phyloP scores from a whole-genome alignment of 2,329 filamentous ascomycete genomes.

The Arthrobotrys iridis region DNA sequence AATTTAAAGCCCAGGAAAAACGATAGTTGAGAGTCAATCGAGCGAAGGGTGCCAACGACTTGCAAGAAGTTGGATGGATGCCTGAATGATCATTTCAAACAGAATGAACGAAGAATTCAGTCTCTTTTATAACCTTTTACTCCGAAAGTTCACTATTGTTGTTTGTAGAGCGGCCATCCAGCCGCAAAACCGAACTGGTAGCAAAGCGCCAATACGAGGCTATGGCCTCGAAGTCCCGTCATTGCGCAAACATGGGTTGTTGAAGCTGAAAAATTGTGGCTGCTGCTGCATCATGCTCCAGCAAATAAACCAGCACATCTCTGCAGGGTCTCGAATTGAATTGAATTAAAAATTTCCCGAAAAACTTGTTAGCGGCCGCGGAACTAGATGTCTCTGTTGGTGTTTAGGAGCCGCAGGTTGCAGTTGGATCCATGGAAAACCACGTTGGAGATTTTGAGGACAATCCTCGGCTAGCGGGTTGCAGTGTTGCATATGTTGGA shows the following conservation, averaged over 20 bases:
- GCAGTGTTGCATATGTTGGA: slow-evolving; percentile 2
- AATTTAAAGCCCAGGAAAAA: not conserved
- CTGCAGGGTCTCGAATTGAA: not conserved
- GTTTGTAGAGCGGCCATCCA: not conserved
- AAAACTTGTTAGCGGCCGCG: not conserved
- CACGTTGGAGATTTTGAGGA: not conserved
- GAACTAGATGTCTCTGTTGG: not conserved
- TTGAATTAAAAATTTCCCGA: not conserved
- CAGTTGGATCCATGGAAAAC: not conserved
- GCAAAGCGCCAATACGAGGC: not conserved
- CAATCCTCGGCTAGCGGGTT: too few species aligned
- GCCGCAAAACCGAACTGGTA: not conserved
- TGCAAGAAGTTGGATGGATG: not conserved
- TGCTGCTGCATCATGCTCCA: not conserved
- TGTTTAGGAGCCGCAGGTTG: not conserved
- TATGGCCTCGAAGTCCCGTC: not conserved
- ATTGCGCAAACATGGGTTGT: not conserved
- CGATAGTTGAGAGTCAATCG: not conserved
- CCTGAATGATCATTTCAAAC: not conserved
- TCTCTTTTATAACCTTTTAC: not conserved
- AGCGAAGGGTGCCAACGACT: not conserved
- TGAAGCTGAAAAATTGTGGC: slow-evolving; percentile 9
- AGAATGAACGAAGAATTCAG: not conserved
- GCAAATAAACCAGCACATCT: not conserved
- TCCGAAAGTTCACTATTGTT: not conserved